Conservation (phyloP, 768 basidiomycete genomes). For the Boletus rubescentipes region DNA sequence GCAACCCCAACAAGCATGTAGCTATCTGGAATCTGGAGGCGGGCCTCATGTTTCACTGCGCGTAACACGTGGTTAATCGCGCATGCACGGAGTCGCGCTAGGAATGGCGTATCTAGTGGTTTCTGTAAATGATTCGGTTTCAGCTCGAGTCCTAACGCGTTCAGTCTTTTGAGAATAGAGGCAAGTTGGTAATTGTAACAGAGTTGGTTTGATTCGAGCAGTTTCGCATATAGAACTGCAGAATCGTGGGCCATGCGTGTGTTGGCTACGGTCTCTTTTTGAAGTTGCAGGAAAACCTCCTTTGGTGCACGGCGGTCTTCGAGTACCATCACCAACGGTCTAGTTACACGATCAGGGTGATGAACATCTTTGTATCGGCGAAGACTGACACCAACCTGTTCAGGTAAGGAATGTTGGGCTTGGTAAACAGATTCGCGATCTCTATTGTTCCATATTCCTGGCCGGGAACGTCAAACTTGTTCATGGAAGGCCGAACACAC, state of each 20-base stretch:
- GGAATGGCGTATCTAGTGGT: slow-evolving; percentile 54
- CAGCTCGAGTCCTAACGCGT: slow-evolving; percentile 50
- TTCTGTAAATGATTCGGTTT: slow-evolving; percentile 33
- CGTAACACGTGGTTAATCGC: slow-evolving; percentile 65
- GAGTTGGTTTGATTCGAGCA: slow-evolving; percentile 51
- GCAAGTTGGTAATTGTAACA: slow-evolving; percentile 49
- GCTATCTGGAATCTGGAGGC: slow-evolving; percentile 68
- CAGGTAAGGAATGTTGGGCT: slow-evolving; percentile 62
- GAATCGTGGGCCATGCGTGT: slow-evolving; percentile 62
- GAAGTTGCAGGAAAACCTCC: slow-evolving; percentile 60
- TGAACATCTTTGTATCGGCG: neutral
- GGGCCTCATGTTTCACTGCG: slow-evolving; percentile 72
- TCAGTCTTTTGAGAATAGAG: slow-evolving; percentile 50
- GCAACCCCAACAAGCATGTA: slow-evolving; percentile 77
- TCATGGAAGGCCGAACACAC: slow-evolving; percentile 72
- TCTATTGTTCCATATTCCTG: slow-evolving; percentile 61
- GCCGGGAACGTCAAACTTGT: slow-evolving; percentile 61
- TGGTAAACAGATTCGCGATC: slow-evolving; percentile 63
- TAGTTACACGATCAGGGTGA: slow-evolving; percentile 27
- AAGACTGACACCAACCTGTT: slow-evolving; percentile 60
- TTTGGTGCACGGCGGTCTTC: slow-evolving; percentile 69
- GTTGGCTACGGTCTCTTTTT: slow-evolving; percentile 54
- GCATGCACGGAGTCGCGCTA: slow-evolving; percentile 56
- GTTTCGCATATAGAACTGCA: slow-evolving; percentile 42
- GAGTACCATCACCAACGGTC: slow-evolving; percentile 73